Evolutionary conservation across 2,329 filamentous ascomycete species (phyloP).

Genomic region (Gnomoniopsis smithogilvyi): DNA sequence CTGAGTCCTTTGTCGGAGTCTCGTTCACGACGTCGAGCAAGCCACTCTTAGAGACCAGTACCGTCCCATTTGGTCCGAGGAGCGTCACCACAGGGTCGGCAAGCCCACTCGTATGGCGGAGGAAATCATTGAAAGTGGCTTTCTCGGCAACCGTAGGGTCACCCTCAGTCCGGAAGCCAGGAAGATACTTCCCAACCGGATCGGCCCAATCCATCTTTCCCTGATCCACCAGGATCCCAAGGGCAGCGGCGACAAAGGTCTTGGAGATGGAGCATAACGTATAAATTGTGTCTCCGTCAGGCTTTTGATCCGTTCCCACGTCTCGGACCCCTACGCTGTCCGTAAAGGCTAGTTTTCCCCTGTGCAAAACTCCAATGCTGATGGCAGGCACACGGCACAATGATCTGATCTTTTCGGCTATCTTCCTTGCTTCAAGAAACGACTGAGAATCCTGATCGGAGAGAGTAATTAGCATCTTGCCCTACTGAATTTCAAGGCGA

Average conservation of each 20-base stretch:
- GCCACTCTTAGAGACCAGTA: neutral
- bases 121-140: neutral
- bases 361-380: neutral
- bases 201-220: neutral
- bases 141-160: neutral
- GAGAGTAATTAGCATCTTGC: neutral
- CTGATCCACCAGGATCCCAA: neutral
- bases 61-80: neutral
- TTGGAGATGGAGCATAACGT: neutral
- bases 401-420: neutral
- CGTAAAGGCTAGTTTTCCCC: neutral
- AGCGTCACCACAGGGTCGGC: neutral
- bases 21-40: neutral
- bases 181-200: neutral
- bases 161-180: neutral
- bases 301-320: neutral
- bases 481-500: neutral
- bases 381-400: neutral
- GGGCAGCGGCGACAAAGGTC: neutral
- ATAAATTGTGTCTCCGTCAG: neutral
- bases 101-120: constrained; percentile 1
- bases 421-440: neutral
- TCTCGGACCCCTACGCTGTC: neutral
- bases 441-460: neutral
- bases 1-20: neutral